Evolutionary conservation across 495 filamentous ascomycete genomes (phyloP).

Genomic region (Aspergillus taichungensis): DNA sequence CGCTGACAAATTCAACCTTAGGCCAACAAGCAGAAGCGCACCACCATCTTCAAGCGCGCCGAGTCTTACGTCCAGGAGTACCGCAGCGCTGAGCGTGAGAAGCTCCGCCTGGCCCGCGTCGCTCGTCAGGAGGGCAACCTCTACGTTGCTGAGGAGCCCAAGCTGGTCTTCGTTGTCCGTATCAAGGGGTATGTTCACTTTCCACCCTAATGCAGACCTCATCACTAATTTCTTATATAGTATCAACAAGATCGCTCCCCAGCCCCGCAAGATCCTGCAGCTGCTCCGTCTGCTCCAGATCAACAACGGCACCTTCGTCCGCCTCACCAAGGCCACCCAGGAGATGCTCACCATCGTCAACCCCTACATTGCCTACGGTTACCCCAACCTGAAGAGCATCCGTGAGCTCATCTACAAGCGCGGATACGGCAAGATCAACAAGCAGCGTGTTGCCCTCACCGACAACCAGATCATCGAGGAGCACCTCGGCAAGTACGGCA

Average conservation of each 20-base stretch:
- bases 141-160: conserved; percentile 89
- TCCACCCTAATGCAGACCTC: conserved; percentile 3
- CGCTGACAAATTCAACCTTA: conserved; percentile 43
- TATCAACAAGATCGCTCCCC: conserved; percentile 99
- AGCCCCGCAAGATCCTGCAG: conserved; percentile 99
- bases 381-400: conserved; percentile 97
- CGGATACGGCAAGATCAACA: conserved; percentile 94
- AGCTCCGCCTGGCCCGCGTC: conserved; percentile 81
- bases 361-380: conserved; percentile 97
- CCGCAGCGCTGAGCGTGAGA: conserved; percentile 95
- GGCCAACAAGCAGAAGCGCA: conserved; percentile 95
- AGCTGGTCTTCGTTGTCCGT: conserved; percentile 96
- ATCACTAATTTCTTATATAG: conserved; percentile 30
- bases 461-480: conserved; percentile 98
- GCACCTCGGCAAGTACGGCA: conserved; percentile 92
- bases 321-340: conserved; percentile 91
- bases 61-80: conserved; percentile 99
- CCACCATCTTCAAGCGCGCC: conserved; percentile 98
- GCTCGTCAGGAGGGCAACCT: conserved; percentile 88
- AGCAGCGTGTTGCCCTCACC: conserved; percentile 90
- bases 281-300: conserved; percentile 98
- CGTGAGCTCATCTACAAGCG: conserved; percentile 99
- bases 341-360: conserved; percentile 98
- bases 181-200: conserved; percentile 74
- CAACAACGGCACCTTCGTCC: conserved; percentile 99